Evolutionary conservation across 495 filamentous ascomycete genomes (phyloP), one percentile per base, ranked within the genome.

Genomic region (Xylaria bambusicola): DNA sequence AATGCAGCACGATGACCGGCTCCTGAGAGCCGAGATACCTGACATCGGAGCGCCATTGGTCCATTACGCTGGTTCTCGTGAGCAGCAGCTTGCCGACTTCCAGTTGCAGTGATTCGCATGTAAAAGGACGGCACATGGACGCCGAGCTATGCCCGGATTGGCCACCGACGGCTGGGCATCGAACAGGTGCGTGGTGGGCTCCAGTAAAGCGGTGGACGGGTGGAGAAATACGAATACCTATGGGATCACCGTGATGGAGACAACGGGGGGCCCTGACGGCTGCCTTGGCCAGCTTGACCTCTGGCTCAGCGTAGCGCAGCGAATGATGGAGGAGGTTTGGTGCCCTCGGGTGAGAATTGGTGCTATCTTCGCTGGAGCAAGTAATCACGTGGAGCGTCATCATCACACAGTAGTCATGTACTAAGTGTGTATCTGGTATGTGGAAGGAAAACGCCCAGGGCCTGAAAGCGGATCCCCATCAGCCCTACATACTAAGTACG

Each of bases 261-360:
- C 21, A 10, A 40, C 21, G 18, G 35, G n/a, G n/a, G n/a, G n/a
- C n/a, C n/a, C n/a, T n/a, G n/a, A n/a, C n/a, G n/a, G n/a, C n/a
- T n/a, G n/a, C n/a, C n/a, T n/a, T n/a, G n/a, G n/a, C n/a, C n/a
- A n/a, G n/a, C n/a, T n/a, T n/a, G n/a, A n/a, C n/a, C n/a, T n/a
- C n/a, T n/a, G n/a, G n/a, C n/a, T n/a, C 21, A 23, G 44, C 52
- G 52, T 54, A 54, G 52, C 24, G 23, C 18, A 21, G 24, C 52
- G 52, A 54, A 54, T 54, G 52, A 44, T 38, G 51, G 2, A 13
- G 51, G 48, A 27, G n/a, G n/a, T n/a, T n/a, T n/a, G n/a, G 20
- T 27, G 27, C 29, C 31, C 13, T n/a, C n/a, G n/a, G 2, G 46
- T 20, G 13, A 21, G 2, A 18, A 10, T 20, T 26, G 21, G 52